Evolutionary conservation across 2,329 filamentous ascomycete genomes (phyloP), one percentile per base, ranked within the genome.

Genomic region (Epichloe gansuensis): DNA sequence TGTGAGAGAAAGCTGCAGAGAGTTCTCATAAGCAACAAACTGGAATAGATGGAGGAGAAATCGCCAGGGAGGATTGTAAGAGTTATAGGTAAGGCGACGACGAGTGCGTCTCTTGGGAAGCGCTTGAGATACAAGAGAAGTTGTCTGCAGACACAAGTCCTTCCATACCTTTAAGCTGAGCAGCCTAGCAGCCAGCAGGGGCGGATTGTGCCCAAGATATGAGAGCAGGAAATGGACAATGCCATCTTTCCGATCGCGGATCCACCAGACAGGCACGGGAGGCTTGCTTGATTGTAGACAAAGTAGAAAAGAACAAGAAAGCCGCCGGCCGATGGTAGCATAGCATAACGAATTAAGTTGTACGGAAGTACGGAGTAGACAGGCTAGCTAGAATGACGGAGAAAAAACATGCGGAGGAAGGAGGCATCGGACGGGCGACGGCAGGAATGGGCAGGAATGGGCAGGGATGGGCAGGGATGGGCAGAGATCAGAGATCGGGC

Each of bases 181-280:
- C 17, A 21, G 17, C 17, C 17, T 21, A 2, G 17, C 17, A 21
- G 17, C 17, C 17, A 31, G 21, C 2, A 38, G 21, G 7, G 13
- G 34, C 31, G 41, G n/a, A 51, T 12, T 15, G 21, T 27, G 45
- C 43, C 21, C 38, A 21, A 35, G 17, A 34, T 34, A 48, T 49
- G 31, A 25, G 35, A n/a, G 40, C 31, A 34, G n/a, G 42, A 51
- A n/a, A 44, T 21, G 36, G 38, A 35, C 39, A 21, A 21, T 44
- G 44, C 25, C 42, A 53, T 46, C 43, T 47, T 27, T n/a, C 27
- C 38, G 36, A 21, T 41, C 49, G 8, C 21, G 45, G 45, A 35
- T 46, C 49, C 45, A 51, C 48, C 49, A 49, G 15, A 41, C 38
- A 47, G 27, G 31, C 21, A 51, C 35, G 31, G 49, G 34, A 23